Evolutionary conservation across 2,329 filamentous ascomycete genomes (phyloP).

Genomic region (Alternaria ventricosa): DNA sequence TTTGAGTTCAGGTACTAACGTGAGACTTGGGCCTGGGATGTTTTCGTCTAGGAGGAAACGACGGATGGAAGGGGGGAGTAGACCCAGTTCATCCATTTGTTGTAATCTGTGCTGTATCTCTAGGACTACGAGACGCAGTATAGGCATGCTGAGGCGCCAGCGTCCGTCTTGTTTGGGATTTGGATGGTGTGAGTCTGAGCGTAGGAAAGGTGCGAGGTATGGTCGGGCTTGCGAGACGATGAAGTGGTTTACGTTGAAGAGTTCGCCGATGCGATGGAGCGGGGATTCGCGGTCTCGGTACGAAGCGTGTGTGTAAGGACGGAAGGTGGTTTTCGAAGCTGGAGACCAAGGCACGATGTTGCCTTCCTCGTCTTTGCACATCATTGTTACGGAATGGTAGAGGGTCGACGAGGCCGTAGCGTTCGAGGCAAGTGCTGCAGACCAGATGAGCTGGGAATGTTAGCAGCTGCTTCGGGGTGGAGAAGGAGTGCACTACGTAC

Average conservation of each 20-base stretch:
- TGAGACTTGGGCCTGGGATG: conserved; percentile 78
- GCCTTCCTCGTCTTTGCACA: conserved; percentile 79
- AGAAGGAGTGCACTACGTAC: conserved; percentile 59
- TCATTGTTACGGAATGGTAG: conserved; percentile 70
- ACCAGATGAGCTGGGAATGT: conserved; percentile 72
- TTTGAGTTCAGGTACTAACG: conserved; percentile 80
- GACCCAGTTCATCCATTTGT: conserved; percentile 78
- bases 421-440: conserved; percentile 78
- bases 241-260: conserved; percentile 95
- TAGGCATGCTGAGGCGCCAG: conserved; percentile 63
- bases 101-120: conserved; percentile 82
- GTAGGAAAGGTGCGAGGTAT: conserved; percentile 85
- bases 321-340: conserved; percentile 65
- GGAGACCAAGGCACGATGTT: conserved; percentile 77
- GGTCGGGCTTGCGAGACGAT: conserved; percentile 91
- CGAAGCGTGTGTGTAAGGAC: conserved; percentile 68
- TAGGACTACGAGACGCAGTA: conserved; percentile 71
- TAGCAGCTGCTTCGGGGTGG: conserved; percentile 2
- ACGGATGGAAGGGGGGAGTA: conserved; percentile 73
- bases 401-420: conserved; percentile 70
- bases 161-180: conserved; percentile 64
- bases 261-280: conserved; percentile 75
- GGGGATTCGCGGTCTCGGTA: conserved; percentile 72
- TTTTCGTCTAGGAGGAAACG: conserved; percentile 83
- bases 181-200: conserved; percentile 79